Evolutionary conservation across 2,329 filamentous ascomycete species (phyloP).

Genomic region (Diaporthe sp.): DNA sequence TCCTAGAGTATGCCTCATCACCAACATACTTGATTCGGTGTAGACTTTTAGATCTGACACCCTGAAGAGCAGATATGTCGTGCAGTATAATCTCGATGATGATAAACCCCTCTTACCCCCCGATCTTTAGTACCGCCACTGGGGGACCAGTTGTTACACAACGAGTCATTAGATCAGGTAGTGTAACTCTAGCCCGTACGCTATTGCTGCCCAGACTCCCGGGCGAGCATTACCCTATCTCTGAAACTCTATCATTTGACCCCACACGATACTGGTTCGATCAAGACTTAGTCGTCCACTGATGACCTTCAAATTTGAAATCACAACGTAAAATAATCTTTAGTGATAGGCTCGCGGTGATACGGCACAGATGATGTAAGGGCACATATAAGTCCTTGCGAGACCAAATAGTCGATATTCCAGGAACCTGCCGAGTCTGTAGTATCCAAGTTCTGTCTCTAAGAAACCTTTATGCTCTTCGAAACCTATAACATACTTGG

Average conservation of each 20-base stretch:
- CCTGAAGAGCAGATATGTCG: not conserved
- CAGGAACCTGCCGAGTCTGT: not conserved
- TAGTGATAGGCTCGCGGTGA: not conserved
- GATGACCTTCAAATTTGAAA: not conserved
- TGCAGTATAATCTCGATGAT: not conserved
- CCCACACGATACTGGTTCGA: not conserved
- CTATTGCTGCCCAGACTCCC: not conserved
- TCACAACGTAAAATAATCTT: not conserved
- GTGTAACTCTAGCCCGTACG: not conserved
- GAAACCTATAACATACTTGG: not conserved
- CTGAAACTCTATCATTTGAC: conserved; percentile 6
- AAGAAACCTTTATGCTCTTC: too few relatives aligned
- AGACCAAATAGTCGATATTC: not conserved
- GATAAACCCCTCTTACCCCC: not conserved
- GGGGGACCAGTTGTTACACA: not conserved
- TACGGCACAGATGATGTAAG: not conserved
- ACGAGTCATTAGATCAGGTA: not conserved
- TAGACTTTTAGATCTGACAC: not conserved
- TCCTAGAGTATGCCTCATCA: not conserved
- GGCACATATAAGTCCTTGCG: not conserved
- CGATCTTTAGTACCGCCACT: not conserved
- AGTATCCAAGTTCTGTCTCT: not conserved
- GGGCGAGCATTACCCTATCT: conserved; percentile 12
- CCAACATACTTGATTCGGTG: not conserved
- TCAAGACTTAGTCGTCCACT: not conserved